Base-by-base conservation (phyloP, 805 yeast species). In the Candida xyloterini region DNA sequence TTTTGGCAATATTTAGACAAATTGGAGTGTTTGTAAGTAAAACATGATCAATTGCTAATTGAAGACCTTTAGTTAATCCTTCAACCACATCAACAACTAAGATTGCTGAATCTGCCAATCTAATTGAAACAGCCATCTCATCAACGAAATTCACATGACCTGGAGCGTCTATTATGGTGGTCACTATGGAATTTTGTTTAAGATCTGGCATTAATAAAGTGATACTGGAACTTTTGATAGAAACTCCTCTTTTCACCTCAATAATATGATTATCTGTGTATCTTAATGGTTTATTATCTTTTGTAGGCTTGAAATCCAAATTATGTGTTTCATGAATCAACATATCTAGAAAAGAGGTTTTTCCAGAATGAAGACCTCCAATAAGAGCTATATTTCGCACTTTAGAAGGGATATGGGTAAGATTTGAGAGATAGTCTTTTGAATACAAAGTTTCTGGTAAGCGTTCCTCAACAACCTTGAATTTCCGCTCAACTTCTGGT, bases 141-240 rank as follows among this genome's bases (percentile, higher is more conserved):
- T 88, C 96, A 21, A 70, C 63, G 54, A 93, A 93, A 54, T 88
- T 81, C 0, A 76, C 74, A 60, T 93, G 98, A 0, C 99, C 99
- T 0, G 99, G 99, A 0, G 95, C 69, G 53, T 95, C 99, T 1
- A 88, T 48, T 1, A 90, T 46, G 53, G 84, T 86, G 15, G 81
- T 52, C 0, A 77, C 75, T 13, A 66, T 61, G 0, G 95, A 81
- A 45, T 74, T 76, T 1, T 69, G 74, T 10, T 58, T 62, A 21
- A 76, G 46, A 53, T 78, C 77, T 0, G 73, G 75, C 11, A 82
- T 58, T 6, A 90, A 57, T 8, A 86, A 50, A 0, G 91, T 66
- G 48, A 84, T 70, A 0, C 87, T 79, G 1, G 81, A 64, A 1
- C 82, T 37, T 51, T 80, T 80, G 11, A 87, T 70, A 1, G 95